Base-by-base conservation (phyloP, 768 basidiomycete genomes). In the Boletus tomentosulus region DNA sequence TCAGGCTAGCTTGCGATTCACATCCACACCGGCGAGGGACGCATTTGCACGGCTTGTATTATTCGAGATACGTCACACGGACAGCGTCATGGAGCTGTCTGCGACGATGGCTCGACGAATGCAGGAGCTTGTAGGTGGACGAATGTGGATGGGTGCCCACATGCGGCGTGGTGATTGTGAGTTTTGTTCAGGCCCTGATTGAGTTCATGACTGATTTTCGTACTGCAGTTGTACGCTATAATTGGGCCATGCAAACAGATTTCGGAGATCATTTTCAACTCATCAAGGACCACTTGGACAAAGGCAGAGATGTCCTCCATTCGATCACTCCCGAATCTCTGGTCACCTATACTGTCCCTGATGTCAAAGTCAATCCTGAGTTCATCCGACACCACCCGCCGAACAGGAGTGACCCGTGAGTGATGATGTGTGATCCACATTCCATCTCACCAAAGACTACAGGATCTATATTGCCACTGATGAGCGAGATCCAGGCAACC, bases 151-250 rank as follows among this genome's bases (percentile, higher is more conserved):
- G 72, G 70, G 64, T 12, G 73, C 69, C 7, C 74, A 76, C 43
- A 76, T 76, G 75, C 73, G 74, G 19, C 71, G 74, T 25, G 74
- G 74, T 44, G 74, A 76, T 43, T 76, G 73, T 76, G 46, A 66
- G 71, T 59, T 45, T 33, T 19, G 13, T 46, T 25, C 27, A 34
- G 7, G 12, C 24, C 16, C 1, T 30, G 3, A 31, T 30, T 6
- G 13, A 31, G 22, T 16, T 7, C 30, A 8, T 3, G 1, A 9
- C 41, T 57, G n/a, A 55, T n/a, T 13, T 31, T 15, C 7, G 30
- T 25, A 13, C 19, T 38, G 28, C 50, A 66, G 72, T 71, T 25
- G 61, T 73, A 34, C 65, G 66, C 19, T 55, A 66, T 38, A 57
- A 61, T 35, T 77, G 74, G 72, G 68, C 24, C 25, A 73, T 73